phyloP scores from a whole-genome alignment of 805 yeast species.

The Candida parachauliodes region DNA sequence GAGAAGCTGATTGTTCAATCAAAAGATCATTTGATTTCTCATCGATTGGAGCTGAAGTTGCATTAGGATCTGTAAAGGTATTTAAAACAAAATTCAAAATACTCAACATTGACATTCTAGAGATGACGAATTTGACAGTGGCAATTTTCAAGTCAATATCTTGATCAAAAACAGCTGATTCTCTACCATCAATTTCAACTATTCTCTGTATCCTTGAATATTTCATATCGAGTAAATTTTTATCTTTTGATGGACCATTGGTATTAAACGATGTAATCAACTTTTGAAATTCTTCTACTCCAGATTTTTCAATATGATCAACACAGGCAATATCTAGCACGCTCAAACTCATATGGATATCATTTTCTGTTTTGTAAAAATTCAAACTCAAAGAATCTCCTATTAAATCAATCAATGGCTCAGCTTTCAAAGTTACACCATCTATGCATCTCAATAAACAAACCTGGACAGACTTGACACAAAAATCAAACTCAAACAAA shows the following conservation, averaged over 20 bases:
- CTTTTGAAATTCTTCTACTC: slow-evolving; percentile 60
- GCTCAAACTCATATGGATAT: slow-evolving; percentile 61
- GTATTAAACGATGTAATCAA: slow-evolving; percentile 62
- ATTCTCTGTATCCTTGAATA: slow-evolving; percentile 59
- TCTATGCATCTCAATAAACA: slow-evolving; percentile 67
- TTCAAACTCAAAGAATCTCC: slow-evolving; percentile 62
- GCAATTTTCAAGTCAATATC: slow-evolving; percentile 69
- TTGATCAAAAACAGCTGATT: slow-evolving; percentile 74
- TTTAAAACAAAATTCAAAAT: slow-evolving; percentile 76
- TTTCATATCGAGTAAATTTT: slow-evolving; percentile 53
- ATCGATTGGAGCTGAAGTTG: slow-evolving; percentile 65
- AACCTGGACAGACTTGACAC: slow-evolving; percentile 59
- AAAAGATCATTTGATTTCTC: slow-evolving; percentile 63
- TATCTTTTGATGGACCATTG: slow-evolving; percentile 13
- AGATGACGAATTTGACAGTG: slow-evolving; percentile 68
- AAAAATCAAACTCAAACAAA: slow-evolving; percentile 66
- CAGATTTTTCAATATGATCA: slow-evolving; percentile 67
- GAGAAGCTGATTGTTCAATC: slow-evolving; percentile 59
- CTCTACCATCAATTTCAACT: slow-evolving; percentile 49
- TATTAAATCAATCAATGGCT: slow-evolving; percentile 65
- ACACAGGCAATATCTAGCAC: slow-evolving; percentile 66
- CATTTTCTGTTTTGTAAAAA: slow-evolving; percentile 56
- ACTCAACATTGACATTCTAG: slow-evolving; percentile 75
- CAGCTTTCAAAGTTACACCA: slow-evolving; percentile 56
- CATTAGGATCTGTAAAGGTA: slow-evolving; percentile 83